These are phyloP conservation scores for Botrytis tulipae DNA, from an alignment of 2,329 filamentous ascomycete species.

Conservation along the genomic window DNA sequence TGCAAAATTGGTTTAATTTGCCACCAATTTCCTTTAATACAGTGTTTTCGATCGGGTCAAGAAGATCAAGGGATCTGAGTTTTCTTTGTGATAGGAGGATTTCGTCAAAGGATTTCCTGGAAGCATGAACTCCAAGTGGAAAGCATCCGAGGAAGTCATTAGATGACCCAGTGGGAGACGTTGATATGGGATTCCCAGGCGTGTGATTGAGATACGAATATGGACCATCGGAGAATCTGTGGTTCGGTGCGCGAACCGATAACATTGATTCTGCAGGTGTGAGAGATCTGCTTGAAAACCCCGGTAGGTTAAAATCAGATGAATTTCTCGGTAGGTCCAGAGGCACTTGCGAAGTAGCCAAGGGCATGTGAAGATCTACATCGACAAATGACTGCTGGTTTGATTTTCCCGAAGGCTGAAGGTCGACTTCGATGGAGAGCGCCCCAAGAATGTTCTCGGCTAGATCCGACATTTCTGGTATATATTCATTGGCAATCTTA, in stretches of 20 bases:
- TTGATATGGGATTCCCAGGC: slow-evolving; percentile 39
- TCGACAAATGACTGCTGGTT: neutral
- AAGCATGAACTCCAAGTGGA: slow-evolving; percentile 45
- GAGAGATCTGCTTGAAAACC: slow-evolving; percentile 13
- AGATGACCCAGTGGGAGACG: slow-evolving; percentile 41
- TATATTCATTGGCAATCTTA: slow-evolving; percentile 18
- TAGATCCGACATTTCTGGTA: neutral
- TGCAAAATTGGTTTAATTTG: slow-evolving; percentile 7
- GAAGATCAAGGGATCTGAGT: slow-evolving; percentile 20
- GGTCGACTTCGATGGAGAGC: slow-evolving; percentile 17
- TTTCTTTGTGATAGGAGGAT: slow-evolving; percentile 45
- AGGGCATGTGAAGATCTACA: neutral
- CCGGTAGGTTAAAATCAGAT: neutral
- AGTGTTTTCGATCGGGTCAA: slow-evolving; percentile 7
- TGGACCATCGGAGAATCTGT: slow-evolving; percentile 14
- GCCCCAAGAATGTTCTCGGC: slow-evolving; percentile 1
- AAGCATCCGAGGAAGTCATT: slow-evolving; percentile 47
- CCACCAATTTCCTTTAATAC: slow-evolving; percentile 16
- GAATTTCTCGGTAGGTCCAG: neutral
- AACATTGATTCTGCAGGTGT: slow-evolving; percentile 12
- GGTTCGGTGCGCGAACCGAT: neutral
- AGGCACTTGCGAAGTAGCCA: neutral
- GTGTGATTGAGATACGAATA: slow-evolving; percentile 13
- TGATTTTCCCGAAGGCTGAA: neutral
- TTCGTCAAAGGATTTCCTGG: slow-evolving; percentile 44